Evolutionary conservation across 768 basidiomycete species (phyloP).

Genomic region (Leucocoprinus birnbaumii): DNA sequence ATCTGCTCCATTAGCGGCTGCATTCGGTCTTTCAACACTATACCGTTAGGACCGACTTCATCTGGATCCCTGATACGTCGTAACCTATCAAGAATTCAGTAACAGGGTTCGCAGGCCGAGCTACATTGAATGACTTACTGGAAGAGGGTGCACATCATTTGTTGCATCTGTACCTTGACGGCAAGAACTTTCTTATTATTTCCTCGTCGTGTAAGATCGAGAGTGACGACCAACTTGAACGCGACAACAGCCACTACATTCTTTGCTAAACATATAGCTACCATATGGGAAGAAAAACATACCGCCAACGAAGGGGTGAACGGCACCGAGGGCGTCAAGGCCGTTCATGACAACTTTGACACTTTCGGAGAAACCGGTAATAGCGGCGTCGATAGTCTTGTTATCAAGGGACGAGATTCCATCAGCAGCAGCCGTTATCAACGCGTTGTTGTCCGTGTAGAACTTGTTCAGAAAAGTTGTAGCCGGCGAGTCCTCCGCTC

Average conservation of each 20-base stretch:
- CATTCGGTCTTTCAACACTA: constrained; percentile 27
- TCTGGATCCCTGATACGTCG: constrained; percentile 23
- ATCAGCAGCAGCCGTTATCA: constrained; percentile 6
- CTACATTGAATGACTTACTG: constrained; percentile 33
- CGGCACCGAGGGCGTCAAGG: constrained; percentile 27
- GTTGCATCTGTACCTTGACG: constrained; percentile 47
- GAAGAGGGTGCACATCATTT: constrained; percentile 44
- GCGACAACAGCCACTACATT: constrained; percentile 43
- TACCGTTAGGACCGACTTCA: constrained; percentile 28
- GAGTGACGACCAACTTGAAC: constrained; percentile 44
- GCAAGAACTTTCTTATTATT: constrained; percentile 48
- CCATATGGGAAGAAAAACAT: neutral
- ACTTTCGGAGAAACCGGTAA: constrained; percentile 25
- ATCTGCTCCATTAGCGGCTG: constrained; percentile 24
- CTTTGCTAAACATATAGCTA: neutral
- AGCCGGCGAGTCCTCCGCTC: neutral
- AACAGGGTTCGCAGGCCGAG: neutral
- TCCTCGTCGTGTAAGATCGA: constrained; percentile 45
- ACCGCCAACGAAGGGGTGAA: constrained; percentile 37
- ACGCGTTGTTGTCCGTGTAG: constrained; percentile 17
- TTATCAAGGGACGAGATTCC: constrained; percentile 11
- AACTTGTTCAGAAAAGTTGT: constrained; percentile 17
- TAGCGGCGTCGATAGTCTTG: constrained; percentile 23
- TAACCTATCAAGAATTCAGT: constrained; percentile 19
- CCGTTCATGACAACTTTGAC: constrained; percentile 28